phyloP scores from a whole-genome alignment of 2,329 filamentous ascomycete species.

The Lasiodiplodia hormozganensis region DNA sequence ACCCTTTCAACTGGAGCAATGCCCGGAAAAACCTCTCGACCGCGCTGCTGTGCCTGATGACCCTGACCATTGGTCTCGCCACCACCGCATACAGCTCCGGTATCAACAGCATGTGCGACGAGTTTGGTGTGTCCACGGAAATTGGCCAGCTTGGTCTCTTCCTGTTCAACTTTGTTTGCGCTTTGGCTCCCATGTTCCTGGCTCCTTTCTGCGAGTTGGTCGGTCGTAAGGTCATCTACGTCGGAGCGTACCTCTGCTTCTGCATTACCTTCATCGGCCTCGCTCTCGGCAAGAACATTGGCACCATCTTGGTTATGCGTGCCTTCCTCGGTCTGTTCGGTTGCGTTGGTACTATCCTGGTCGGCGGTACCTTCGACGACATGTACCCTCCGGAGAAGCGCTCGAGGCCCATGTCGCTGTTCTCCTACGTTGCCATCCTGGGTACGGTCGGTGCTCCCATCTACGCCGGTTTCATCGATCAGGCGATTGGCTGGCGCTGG shows the following conservation, averaged over 20 bases:
- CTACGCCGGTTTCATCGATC: slow-evolving; percentile 62
- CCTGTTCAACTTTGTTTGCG: slow-evolving; percentile 58
- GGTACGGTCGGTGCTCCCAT: slow-evolving; percentile 62
- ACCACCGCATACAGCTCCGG: slow-evolving; percentile 61
- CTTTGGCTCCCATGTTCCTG: slow-evolving; percentile 56
- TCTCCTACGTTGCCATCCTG: slow-evolving; percentile 58
- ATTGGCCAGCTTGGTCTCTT: slow-evolving; percentile 59
- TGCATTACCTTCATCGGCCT: slow-evolving; percentile 57
- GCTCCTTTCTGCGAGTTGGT: slow-evolving; percentile 59
- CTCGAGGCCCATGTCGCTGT: slow-evolving; percentile 56
- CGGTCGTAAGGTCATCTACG: slow-evolving; percentile 56
- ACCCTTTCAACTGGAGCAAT: slow-evolving; percentile 60
- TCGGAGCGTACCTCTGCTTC: slow-evolving; percentile 56
- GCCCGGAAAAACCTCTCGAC: slow-evolving; percentile 56
- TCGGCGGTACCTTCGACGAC: slow-evolving; percentile 59
- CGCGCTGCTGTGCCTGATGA: slow-evolving; percentile 58
- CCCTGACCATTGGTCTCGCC: slow-evolving; percentile 61
- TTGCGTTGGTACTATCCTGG: slow-evolving; percentile 58
- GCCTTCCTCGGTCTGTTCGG: slow-evolving; percentile 58
- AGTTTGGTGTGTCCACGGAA: slow-evolving; percentile 51
- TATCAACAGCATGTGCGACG: slow-evolving; percentile 54
- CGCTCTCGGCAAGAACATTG: slow-evolving; percentile 56
- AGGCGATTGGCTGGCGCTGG: slow-evolving; percentile 61
- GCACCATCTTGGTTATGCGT: slow-evolving; percentile 56
- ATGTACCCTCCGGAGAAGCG: slow-evolving; percentile 57